Percentiles rank a stretch among this genome's conserved stretches.
phyloP scores from a whole-genome alignment of 345 rosid genomes.

The Pistacia atlantica region DNA sequence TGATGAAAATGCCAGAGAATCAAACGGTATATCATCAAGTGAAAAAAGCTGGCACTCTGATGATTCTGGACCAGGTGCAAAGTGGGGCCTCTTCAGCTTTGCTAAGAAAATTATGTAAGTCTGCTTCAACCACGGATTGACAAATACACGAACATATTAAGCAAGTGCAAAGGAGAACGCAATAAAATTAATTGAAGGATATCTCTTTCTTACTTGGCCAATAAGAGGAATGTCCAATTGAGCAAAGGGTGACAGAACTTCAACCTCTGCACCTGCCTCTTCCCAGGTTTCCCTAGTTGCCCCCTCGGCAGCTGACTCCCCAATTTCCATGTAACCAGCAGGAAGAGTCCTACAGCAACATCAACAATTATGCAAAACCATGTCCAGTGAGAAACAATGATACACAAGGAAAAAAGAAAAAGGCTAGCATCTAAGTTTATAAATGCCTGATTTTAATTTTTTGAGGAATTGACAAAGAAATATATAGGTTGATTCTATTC shows the following conservation, averaged over 20 bases:
- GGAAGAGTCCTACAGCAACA: slow-evolving; percentile 84
- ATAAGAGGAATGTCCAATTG: slow-evolving; percentile 94
- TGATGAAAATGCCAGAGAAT: slow-evolving; percentile 92
- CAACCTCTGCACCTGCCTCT: slow-evolving; percentile 93
- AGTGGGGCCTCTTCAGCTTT: slow-evolving; percentile 73
- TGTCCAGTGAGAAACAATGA: slow-evolving; percentile 6
- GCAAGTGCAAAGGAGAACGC: slow-evolving; percentile 16
- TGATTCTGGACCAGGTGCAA: slow-evolving; percentile 94
- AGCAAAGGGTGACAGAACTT: slow-evolving; percentile 85
- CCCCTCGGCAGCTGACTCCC: slow-evolving; percentile 95
- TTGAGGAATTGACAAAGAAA: not conserved
- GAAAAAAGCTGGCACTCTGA: slow-evolving; percentile 81
- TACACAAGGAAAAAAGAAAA: slow-evolving; percentile 7
- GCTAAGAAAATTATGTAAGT: slow-evolving; percentile 91
- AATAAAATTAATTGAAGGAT: not conserved
- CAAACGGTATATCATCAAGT: slow-evolving; percentile 83
- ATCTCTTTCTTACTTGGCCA: slow-evolving; percentile 64
- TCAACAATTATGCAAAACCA: slow-evolving; percentile 18
- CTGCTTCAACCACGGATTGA: slow-evolving; percentile 52
- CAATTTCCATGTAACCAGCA: slow-evolving; percentile 97
- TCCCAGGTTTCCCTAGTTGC: slow-evolving; percentile 97
- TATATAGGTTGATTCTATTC: not conserved
- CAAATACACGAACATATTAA: slow-evolving; percentile 2
- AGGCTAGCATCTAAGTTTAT: slow-evolving; percentile 7
- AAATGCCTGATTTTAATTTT: slow-evolving; percentile 9